Base-by-base conservation (phyloP, 345 rosid species). In the Ceriops decandra region DNA sequence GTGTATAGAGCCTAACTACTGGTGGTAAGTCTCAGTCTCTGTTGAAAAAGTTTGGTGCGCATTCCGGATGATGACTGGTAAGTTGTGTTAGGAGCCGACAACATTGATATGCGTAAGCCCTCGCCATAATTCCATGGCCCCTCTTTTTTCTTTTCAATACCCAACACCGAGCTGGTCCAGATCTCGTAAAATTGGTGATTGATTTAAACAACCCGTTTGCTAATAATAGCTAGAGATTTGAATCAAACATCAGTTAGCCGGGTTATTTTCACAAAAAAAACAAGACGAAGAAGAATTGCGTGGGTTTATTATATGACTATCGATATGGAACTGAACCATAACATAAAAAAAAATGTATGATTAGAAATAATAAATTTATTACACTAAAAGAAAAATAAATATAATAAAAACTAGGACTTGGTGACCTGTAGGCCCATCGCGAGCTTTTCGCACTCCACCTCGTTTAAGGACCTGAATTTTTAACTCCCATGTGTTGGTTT, bases 21-120 rank as follows among this genome's bases (percentile, higher is more conserved):
- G 49, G 49, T 42, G 7, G 7, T 7, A 19, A 17, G 35, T 27
- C 52, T 60, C 47, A 17, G 35, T 27, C 52, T 60, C 47, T 5
- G 28, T 32, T 71, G 61, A 22, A 68, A 70, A 60, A 72, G 85
- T 79, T 77, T 72, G 84, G 81, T 82, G 81, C 62, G 27, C 74
- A 63, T 79, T 57, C 49, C 79, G 80, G 78, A 72, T 72, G 79
- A 76, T 75, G 75, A 62, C 73, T 30, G 3, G 32, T 42, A 71
- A 71, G 79, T 76, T 67, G 35, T 69, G 49, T 42, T 42, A 42
- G 73, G 66, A 72, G 80, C 80, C 69, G 84, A 88, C 86, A 79
- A 69, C 86, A 73, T 85, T 70, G 88, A 75, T 81, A 75, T 77
- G 61, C 72, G 85, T 17, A 80, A 67, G 73, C 54, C 78, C 35